These are phyloP conservation scores for Sporothrix brasiliensis DNA, from an alignment of 2,329 filamentous ascomycete genomes.

Conservation along the genomic window DNA sequence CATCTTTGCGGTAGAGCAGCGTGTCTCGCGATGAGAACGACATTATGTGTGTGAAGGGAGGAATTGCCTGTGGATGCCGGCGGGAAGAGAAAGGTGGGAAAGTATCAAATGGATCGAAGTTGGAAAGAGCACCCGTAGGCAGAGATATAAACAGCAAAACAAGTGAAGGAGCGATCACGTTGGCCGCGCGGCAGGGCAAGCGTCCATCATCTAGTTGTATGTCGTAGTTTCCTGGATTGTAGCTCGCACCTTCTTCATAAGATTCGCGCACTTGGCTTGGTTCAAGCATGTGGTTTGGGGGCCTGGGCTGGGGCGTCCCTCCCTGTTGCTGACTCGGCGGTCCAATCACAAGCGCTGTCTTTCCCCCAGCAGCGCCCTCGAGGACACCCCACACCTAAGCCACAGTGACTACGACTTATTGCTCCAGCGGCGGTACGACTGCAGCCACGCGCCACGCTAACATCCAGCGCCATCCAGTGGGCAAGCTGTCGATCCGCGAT, in stretches of 20 bases:
- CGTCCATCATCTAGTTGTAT: conserved; percentile 23
- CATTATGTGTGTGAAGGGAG: conserved; percentile 40
- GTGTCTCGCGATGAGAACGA: conserved; percentile 46
- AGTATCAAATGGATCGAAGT: neutral
- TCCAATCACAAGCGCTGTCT: conserved; percentile 16
- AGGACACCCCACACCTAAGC: conserved; percentile 26
- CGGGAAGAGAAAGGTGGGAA: neutral
- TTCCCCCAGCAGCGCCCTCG: conserved; percentile 4
- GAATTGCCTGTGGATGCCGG: neutral
- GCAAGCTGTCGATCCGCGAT: conserved; percentile 24
- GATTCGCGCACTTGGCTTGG: neutral
- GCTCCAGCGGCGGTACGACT: neutral
- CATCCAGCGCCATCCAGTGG: neutral
- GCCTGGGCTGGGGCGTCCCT: neutral
- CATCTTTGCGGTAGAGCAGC: conserved; percentile 51
- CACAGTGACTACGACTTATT: conserved; percentile 23
- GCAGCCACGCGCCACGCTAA: neutral
- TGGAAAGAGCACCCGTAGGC: neutral
- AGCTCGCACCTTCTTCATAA: neutral
- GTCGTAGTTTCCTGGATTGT: conserved; percentile 1
- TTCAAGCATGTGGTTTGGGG: conserved; percentile 27
- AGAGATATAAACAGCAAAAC: neutral
- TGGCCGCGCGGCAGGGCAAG: conserved; percentile 25
- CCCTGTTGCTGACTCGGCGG: conserved; percentile 11
- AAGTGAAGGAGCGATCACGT: conserved; percentile 30